phyloP scores from a whole-genome alignment of 768 basidiomycete species.

The Brasilioporus rufonigricans region DNA sequence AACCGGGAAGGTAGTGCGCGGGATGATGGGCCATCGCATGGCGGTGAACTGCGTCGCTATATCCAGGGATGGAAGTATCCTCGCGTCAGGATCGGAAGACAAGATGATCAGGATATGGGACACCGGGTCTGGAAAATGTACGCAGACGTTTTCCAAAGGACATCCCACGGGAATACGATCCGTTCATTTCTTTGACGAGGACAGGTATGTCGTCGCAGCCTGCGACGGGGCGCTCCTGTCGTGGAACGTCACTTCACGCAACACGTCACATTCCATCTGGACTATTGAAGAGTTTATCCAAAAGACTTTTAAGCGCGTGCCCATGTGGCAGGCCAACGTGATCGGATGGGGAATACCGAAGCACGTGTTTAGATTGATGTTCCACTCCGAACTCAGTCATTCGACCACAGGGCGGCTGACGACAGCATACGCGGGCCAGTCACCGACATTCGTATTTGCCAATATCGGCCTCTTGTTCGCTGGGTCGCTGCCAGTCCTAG shows the following conservation, averaged over 20 bases:
- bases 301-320: background rate
- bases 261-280: slow-evolving; percentile 5
- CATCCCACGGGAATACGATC: slow-evolving; percentile 11
- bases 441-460: slow-evolving; percentile 7
- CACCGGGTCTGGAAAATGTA: slow-evolving; percentile 12
- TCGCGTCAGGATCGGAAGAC: slow-evolving; percentile 27
- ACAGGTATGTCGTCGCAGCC: slow-evolving; percentile 6
- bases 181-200: slow-evolving; percentile 13
- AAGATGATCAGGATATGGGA: slow-evolving; percentile 27
- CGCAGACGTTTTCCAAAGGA: slow-evolving; percentile 13
- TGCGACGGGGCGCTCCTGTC: slow-evolving; percentile 7
- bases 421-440: slow-evolving; percentile 1
- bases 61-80: slow-evolving; percentile 14
- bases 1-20: slow-evolving; percentile 11
- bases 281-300: background rate
- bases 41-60: slow-evolving; percentile 16
- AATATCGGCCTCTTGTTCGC: background rate
- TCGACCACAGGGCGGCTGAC: background rate
- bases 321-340: slow-evolving; percentile 4
- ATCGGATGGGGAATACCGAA: slow-evolving; percentile 7
- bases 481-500: background rate
- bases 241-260: slow-evolving; percentile 7
- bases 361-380: background rate
- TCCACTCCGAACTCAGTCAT: background rate
- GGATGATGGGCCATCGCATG: slow-evolving; percentile 22